phyloP scores from a whole-genome alignment of 805 yeast species.

The Phaffomyces antillensis region DNA sequence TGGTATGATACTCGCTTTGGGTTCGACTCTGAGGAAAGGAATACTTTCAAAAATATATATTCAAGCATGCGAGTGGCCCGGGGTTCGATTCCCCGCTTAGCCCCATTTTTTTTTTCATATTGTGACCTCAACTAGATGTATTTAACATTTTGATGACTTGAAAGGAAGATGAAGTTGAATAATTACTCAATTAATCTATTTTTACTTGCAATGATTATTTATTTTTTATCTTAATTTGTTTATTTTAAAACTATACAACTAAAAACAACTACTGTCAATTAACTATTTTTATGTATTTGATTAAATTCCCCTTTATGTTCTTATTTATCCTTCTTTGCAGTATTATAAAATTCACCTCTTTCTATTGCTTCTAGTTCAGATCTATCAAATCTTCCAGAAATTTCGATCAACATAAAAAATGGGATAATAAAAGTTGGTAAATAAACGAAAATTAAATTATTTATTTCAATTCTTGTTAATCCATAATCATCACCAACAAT shows the following conservation, averaged over 20 bases:
- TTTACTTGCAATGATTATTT: no score
- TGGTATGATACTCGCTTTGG: constrained; percentile 23
- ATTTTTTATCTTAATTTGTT: no score
- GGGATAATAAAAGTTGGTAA: constrained; percentile 72
- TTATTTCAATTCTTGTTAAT: constrained; percentile 25
- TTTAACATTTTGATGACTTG: no score
- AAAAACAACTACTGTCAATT: no score
- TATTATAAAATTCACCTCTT: not conserved
- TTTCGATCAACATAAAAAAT: constrained; percentile 33
- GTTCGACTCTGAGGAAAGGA: not conserved
- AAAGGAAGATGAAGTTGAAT: no score
- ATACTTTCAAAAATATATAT: not conserved
- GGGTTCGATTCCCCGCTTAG: constrained; percentile 30
- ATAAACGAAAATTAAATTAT: constrained; percentile 46
- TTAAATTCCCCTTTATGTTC: not conserved
- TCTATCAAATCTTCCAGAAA: constrained; percentile 11
- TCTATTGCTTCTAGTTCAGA: not conserved
- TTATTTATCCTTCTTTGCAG: not conserved
- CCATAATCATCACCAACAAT: constrained; percentile 29
- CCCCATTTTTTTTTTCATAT: constrained; percentile 18
- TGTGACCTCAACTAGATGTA: no score
- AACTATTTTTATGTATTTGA: no score
- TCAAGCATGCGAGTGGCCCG: constrained; percentile 26
- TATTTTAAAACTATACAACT: no score
- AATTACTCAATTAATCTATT: no score